Conservation (phyloP, 2,329 filamentous ascomycete genomes). For the Fusarium zealandicum region DNA sequence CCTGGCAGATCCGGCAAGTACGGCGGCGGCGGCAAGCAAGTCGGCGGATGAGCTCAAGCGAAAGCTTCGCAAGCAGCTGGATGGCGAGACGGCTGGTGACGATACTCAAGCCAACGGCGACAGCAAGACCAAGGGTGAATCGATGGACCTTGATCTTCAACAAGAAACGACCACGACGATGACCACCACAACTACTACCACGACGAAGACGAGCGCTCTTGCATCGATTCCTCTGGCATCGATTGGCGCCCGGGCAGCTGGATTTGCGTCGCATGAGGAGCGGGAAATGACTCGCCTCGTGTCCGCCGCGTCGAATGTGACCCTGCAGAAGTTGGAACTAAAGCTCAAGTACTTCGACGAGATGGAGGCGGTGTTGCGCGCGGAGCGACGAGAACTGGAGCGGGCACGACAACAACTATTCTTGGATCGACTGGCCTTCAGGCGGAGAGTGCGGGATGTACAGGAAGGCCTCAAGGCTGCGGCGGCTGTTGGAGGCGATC, state of each 20-base stretch:
- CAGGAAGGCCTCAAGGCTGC: slow-evolving; percentile 76
- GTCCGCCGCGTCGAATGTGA: slow-evolving; percentile 89
- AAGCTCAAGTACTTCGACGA: slow-evolving; percentile 97
- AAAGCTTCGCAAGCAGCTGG: slow-evolving; percentile 79
- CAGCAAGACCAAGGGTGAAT: slow-evolving; percentile 63
- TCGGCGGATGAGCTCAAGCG: slow-evolving; percentile 87
- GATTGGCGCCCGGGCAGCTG: slow-evolving; percentile 84
- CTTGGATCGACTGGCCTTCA: slow-evolving; percentile 88
- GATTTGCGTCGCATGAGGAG: slow-evolving; percentile 93
- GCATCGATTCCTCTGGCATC: slow-evolving; percentile 85
- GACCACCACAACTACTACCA: slow-evolving; percentile 58
- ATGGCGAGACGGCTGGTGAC: slow-evolving; percentile 54
- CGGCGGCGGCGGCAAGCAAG: slow-evolving; percentile 87
- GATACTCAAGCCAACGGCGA: slow-evolving; percentile 65
- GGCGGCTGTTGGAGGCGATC: slow-evolving; percentile 56
- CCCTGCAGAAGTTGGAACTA: slow-evolving; percentile 93
- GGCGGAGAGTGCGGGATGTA: slow-evolving; percentile 82
- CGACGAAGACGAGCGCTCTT: slow-evolving; percentile 57
- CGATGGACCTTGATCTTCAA: slow-evolving; percentile 69
- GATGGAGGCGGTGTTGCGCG: slow-evolving; percentile 90
- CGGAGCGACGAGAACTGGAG: slow-evolving; percentile 91
- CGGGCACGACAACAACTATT: slow-evolving; percentile 91
- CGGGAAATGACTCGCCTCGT: slow-evolving; percentile 95
- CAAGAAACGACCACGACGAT: slow-evolving; percentile 62
- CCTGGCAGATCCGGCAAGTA: slow-evolving; percentile 86